Evolutionary conservation across 2,329 filamentous ascomycete species (phyloP).

Genomic region (Fusarium siculi): DNA sequence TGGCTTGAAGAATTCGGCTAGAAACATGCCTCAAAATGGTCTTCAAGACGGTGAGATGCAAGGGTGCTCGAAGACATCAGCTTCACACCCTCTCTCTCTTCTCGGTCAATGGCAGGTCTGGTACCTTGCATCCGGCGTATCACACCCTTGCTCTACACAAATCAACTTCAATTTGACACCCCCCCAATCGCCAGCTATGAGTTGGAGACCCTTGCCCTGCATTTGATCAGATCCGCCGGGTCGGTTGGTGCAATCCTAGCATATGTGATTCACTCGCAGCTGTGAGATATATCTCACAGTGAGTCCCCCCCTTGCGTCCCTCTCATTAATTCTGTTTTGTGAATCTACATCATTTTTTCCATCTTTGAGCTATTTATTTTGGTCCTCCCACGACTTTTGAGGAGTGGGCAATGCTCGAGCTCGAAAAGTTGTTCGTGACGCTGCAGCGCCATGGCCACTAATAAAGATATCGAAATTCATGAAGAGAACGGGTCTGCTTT

Average conservation of each 20-base stretch:
- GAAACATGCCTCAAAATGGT: slow-evolving; percentile 25
- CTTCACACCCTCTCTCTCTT: slow-evolving; percentile 23
- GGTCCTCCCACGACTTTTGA: neutral
- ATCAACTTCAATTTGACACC: slow-evolving; percentile 22
- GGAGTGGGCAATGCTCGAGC: slow-evolving; percentile 35
- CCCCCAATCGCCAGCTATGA: slow-evolving; percentile 12
- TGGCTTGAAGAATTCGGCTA: slow-evolving; percentile 12
- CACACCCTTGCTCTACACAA: slow-evolving; percentile 26
- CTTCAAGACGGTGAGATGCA: slow-evolving; percentile 14
- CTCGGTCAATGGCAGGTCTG: slow-evolving; percentile 20
- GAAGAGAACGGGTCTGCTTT: slow-evolving; percentile 54
- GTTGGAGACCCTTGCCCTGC: slow-evolving; percentile 16
- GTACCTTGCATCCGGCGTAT: slow-evolving; percentile 41
- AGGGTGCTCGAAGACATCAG: slow-evolving; percentile 30
- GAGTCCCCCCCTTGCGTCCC: slow-evolving; percentile 11
- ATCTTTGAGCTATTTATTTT: neutral
- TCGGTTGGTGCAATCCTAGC: slow-evolving; percentile 11
- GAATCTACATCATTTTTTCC: neutral
- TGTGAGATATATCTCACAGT: slow-evolving; percentile 36
- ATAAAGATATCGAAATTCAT: slow-evolving; percentile 46
- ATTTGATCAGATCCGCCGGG: slow-evolving; percentile 15
- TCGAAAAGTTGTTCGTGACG: slow-evolving; percentile 30
- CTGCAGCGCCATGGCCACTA: slow-evolving; percentile 46
- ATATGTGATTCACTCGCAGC: slow-evolving; percentile 17
- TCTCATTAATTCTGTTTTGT: slow-evolving; percentile 1